phyloP scores from a whole-genome alignment of 139 green algal species.

The Tetraselmis chui region DNA sequence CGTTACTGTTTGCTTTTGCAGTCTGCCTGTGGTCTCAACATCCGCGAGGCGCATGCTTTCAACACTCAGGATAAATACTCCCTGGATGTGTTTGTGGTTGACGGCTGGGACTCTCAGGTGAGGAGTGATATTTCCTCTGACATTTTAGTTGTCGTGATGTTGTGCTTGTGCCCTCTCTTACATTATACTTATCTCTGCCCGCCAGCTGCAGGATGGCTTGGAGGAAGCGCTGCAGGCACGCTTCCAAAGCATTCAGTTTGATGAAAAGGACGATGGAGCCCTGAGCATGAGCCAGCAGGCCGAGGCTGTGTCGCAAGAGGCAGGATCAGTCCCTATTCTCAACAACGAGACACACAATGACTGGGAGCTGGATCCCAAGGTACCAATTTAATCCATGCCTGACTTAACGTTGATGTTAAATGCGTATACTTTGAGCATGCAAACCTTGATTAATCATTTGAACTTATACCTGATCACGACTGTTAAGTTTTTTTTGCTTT shows the following conservation, averaged over 20 bases:
- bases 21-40: conserved; percentile 73
- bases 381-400: not conserved
- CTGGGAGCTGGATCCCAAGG: conserved; percentile 88
- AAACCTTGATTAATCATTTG: no score
- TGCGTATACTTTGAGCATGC: no score
- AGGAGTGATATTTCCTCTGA: no score
- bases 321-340: not conserved
- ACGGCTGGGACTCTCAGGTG: conserved; percentile 57
- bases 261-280: not conserved
- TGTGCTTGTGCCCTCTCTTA: no score
- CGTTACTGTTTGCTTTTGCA: no score
- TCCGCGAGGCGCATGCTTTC: conserved; percentile 97
- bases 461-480: no score
- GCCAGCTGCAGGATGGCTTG: not conserved
- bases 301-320: not conserved
- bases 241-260: not conserved
- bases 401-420: no score
- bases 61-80: conserved; percentile 90
- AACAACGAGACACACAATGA: conserved; percentile 45
- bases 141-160: no score
- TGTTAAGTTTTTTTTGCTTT: no score
- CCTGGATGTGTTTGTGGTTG: conserved; percentile 96
- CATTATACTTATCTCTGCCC: no score
- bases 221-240: not conserved
- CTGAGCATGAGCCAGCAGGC: not conserved